Percentiles rank a stretch among this genome's conserved stretches.
These are phyloP conservation scores for Acanthamoeba lenticulata DNA, from an alignment of 208 protist species.

Conservation along the genomic window DNA sequence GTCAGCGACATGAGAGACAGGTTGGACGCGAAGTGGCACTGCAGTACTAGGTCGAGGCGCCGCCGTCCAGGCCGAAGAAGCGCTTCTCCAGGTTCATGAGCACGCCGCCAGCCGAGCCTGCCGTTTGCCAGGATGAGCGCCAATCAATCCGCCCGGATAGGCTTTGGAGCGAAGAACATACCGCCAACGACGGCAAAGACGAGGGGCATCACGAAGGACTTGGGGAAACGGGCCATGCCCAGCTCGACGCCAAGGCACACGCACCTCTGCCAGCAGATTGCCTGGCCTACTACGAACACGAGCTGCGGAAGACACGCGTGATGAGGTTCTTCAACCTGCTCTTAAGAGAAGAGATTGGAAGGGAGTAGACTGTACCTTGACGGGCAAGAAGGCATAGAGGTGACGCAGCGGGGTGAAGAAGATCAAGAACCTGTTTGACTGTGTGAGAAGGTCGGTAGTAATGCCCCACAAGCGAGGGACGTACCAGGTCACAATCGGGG, in stretches of 20 bases:
- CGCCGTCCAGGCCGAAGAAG: background rate
- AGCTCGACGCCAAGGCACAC: background rate
- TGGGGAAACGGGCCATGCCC: background rate
- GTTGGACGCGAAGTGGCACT: background rate
- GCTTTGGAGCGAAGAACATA: background rate
- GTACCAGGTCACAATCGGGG: background rate
- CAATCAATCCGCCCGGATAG: background rate
- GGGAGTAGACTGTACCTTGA: background rate
- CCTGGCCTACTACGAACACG: background rate
- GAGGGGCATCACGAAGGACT: background rate
- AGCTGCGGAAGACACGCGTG: background rate
- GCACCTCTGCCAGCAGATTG: slow-evolving; percentile 12
- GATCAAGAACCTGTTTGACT: background rate
- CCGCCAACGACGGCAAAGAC: background rate
- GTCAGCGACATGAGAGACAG: background rate
- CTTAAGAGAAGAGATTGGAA: background rate
- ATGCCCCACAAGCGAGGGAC: background rate
- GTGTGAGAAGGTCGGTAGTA: background rate
- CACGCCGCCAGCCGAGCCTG: background rate
- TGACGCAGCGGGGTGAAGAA: slow-evolving; percentile 18
- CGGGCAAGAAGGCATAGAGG: background rate
- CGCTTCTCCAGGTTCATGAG: slow-evolving; percentile 7
- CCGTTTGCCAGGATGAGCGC: background rate
- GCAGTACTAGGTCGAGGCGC: background rate
- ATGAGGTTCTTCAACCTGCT: background rate